A percentile compares a stretch with the other conserved stretches of the same genome.
Conservation (phyloP, 345 rosid genomes). For the Cardamine resedifolia region DNA sequence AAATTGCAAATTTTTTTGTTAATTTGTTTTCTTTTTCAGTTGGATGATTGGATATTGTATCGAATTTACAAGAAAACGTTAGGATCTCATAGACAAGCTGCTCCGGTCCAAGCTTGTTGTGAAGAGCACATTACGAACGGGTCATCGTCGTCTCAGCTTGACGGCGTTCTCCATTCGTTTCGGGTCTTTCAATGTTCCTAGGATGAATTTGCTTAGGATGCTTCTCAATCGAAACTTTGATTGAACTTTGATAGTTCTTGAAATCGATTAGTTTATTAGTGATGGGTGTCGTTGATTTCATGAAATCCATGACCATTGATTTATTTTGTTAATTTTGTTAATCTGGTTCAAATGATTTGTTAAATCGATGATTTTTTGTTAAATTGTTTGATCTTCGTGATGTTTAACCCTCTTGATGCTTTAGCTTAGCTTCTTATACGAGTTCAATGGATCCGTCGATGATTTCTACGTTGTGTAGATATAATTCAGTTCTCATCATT, state of each 20-base stretch:
- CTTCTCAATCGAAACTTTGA: slow-evolving; percentile 56
- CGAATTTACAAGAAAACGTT: slow-evolving; percentile 79
- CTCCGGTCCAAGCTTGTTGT: slow-evolving; percentile 39
- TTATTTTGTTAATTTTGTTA: too few relatives aligned
- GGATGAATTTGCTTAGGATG: slow-evolving; percentile 49
- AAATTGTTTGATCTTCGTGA: not conserved
- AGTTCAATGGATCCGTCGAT: not conserved
- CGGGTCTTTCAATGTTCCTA: slow-evolving; percentile 47
- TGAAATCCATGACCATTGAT: too few relatives aligned
- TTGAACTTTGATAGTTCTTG: slow-evolving; percentile 30
- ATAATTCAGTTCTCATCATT: not conserved
- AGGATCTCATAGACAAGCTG: slow-evolving; percentile 59
- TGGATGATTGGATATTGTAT: slow-evolving; percentile 95
- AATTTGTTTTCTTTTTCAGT: slow-evolving; percentile 37
- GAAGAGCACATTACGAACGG: slow-evolving; percentile 64
- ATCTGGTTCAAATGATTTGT: too few relatives aligned
- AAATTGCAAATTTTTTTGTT: not conserved
- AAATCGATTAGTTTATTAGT: too few relatives aligned
- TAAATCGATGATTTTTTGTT: too few relatives aligned
- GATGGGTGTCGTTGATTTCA: too few relatives aligned
- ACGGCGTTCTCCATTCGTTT: slow-evolving; percentile 68
- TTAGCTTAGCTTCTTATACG: not conserved
- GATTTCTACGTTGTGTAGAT: slow-evolving; percentile 6
- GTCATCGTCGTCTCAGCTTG: slow-evolving; percentile 61
- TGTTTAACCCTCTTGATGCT: not conserved